Evolutionary conservation across 202 grass and related monocot genomes (phyloP), one percentile per base, ranked within the genome.

Genomic region (Panicum virgatum): DNA sequence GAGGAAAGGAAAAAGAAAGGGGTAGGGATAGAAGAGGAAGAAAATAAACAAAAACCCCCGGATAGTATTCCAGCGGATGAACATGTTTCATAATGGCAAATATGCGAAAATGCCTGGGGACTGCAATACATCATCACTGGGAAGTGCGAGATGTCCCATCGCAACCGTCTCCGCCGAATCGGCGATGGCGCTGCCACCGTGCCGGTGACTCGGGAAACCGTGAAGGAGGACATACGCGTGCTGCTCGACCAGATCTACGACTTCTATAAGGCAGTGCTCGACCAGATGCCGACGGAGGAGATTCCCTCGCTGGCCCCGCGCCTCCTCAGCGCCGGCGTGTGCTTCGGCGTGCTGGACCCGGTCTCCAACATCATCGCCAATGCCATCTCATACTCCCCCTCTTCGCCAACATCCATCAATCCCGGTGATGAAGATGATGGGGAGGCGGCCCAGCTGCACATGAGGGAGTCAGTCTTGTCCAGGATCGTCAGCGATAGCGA

Each of bases 301-400:
- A 53, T 69, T 2, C 77, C 64, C 5, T 69, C 64, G 9, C 23
- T 69, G 10, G 64, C 36, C 10, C 23, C 50, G 11, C 37, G 16
- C 16, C 36, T 69, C 50, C 64, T 57, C 15, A 19, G 1, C 8
- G 50, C 78, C 22, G 37, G 47, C 16, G 36, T 69, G 7, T 68
- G 22, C 50, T 27, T 80, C 36, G 23, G 77, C 22, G 15, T 56
- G 15, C 50, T 80, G 10, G 36, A 58, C 23, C 78, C 64, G 3
- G 19, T 71, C 39, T 81, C 50, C 66, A 69, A 54, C 50, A 62
- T 81, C 53, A 48, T 81, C 27, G 4, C 44, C 19, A 72, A 81
- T 52, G 32, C 62, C 47, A 7, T 40, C 40, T 69, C 62, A 32
- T 66, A n/a, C 39, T 70, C 66, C 19, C 11, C 39, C 19, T 5